A percentile compares a stretch with the other conserved stretches of the same genome.
Evolutionary conservation across 805 yeast species (phyloP).

Genomic region (Candida chauliodis): DNA sequence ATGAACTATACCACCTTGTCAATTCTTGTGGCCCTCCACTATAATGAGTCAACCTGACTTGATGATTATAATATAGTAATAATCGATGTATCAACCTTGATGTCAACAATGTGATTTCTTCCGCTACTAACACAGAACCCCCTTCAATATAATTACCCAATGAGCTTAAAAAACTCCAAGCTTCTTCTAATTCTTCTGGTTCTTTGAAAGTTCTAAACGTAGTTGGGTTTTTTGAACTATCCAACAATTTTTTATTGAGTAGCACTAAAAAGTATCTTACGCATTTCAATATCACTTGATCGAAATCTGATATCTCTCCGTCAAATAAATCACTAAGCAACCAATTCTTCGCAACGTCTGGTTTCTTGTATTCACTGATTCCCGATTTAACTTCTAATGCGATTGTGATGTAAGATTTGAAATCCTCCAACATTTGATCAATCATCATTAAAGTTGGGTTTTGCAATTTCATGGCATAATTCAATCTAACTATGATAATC

Average conservation of each 20-base stretch:
- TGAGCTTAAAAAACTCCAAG: slow-evolving; percentile 74
- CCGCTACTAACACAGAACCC: slow-evolving; percentile 78
- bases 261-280: slow-evolving; percentile 68
- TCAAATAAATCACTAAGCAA: slow-evolving; percentile 62
- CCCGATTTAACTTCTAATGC: slow-evolving; percentile 74
- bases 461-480: slow-evolving; percentile 71
- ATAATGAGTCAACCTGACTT: slow-evolving; percentile 59
- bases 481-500: slow-evolving; percentile 66
- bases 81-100: slow-evolving; percentile 66
- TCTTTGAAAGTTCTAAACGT: slow-evolving; percentile 83
- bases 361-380: slow-evolving; percentile 54
- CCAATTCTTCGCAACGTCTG: slow-evolving; percentile 63
- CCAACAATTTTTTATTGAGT: slow-evolving; percentile 72
- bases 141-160: slow-evolving; percentile 77
- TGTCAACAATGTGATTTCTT: slow-evolving; percentile 65
- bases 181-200: slow-evolving; percentile 81
- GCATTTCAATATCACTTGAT: slow-evolving; percentile 67
- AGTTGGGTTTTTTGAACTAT: slow-evolving; percentile 58
- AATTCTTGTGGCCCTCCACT: slow-evolving; percentile 33
- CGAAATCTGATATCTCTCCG: slow-evolving; percentile 47
- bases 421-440: slow-evolving; percentile 88
- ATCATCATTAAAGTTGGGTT: slow-evolving; percentile 94
- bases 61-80: slow-evolving; percentile 66
- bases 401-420: slow-evolving; percentile 68
- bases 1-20: slow-evolving; percentile 62